Conservation (phyloP, 176 grass and related monocot genomes). For the Pontederia paniculata region DNA sequence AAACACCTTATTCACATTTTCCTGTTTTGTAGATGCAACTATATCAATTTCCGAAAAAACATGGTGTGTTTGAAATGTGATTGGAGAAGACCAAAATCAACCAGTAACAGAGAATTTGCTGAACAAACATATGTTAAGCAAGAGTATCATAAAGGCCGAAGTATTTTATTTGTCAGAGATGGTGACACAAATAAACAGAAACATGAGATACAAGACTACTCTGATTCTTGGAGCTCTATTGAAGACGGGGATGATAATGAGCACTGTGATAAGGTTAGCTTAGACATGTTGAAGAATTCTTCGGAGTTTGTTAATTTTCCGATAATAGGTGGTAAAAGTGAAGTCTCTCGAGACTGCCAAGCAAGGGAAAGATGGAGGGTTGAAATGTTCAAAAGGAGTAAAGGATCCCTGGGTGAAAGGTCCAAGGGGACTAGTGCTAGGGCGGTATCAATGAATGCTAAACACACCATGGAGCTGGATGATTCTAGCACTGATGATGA, state of each 20-base stretch:
- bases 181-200: conserved; percentile 14
- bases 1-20: too few relatives aligned
- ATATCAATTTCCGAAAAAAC: conserved; percentile 89
- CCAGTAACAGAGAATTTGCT: conserved; percentile 36
- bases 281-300: conserved; percentile 18
- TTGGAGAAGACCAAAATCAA: conserved; percentile 84
- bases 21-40: conserved; percentile 63
- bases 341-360: conserved; percentile 40
- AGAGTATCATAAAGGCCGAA: conserved; percentile 18
- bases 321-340: conserved; percentile 48
- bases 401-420: conserved; percentile 16
- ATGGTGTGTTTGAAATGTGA: conserved; percentile 58
- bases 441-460: background rate
- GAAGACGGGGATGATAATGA: conserved; percentile 17
- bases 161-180: conserved; percentile 72
- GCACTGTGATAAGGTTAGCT: background rate
- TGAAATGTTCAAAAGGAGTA: conserved; percentile 44
- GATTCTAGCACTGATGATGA: conserved; percentile 29
- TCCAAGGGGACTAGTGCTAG: conserved; percentile 6
- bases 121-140: conserved; percentile 18
- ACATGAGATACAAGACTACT: conserved; percentile 28
- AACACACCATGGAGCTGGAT: conserved; percentile 11
- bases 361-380: conserved; percentile 69
- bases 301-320: conserved; percentile 53
- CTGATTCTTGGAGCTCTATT: conserved; percentile 23